phyloP scores from a whole-genome alignment of 352 stramenopile species.

The Globisporangium camurandrum region DNA sequence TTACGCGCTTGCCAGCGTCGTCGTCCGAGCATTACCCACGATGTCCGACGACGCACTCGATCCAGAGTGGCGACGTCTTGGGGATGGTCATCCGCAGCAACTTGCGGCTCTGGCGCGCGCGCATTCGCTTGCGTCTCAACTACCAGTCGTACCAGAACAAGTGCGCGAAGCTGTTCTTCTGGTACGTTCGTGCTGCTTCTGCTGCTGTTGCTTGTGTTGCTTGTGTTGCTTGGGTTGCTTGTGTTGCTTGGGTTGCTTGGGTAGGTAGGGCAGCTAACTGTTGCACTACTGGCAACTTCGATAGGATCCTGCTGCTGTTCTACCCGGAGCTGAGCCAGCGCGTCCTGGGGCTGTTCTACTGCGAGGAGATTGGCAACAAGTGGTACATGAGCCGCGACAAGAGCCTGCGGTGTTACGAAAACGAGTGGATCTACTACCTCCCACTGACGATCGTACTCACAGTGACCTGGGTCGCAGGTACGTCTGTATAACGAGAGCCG shows the following conservation, averaged over 20 bases:
- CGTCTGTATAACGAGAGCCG: neutral
- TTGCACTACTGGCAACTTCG: slow-evolving; percentile 2
- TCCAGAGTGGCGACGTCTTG: slow-evolving; percentile 34
- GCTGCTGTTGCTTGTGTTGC: neutral
- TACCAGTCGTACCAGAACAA: slow-evolving; percentile 71
- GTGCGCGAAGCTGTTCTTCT: slow-evolving; percentile 73
- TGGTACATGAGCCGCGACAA: slow-evolving; percentile 63
- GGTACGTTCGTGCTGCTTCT: slow-evolving; percentile 13
- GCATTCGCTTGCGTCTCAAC: slow-evolving; percentile 62
- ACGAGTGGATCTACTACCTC: slow-evolving; percentile 49
- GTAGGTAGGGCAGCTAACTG: neutral
- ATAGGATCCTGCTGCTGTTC: slow-evolving; percentile 54
- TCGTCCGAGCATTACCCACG: slow-evolving; percentile 27
- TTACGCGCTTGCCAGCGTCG: slow-evolving; percentile 36
- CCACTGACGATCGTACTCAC: slow-evolving; percentile 35
- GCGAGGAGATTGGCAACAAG: slow-evolving; percentile 48
- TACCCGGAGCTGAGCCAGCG: slow-evolving; percentile 70
- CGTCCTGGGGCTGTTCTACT: slow-evolving; percentile 67
- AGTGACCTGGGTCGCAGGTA: slow-evolving; percentile 58
- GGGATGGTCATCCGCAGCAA: slow-evolving; percentile 67
- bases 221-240: too few relatives aligned
- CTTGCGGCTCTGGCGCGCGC: slow-evolving; percentile 54
- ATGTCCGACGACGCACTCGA: slow-evolving; percentile 48
- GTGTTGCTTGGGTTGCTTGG: too few relatives aligned
- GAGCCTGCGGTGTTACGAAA: slow-evolving; percentile 47